Evolutionary conservation across 768 basidiomycete species (phyloP), one percentile per base, ranked within the genome.

Genomic region (Collybia sp.): DNA sequence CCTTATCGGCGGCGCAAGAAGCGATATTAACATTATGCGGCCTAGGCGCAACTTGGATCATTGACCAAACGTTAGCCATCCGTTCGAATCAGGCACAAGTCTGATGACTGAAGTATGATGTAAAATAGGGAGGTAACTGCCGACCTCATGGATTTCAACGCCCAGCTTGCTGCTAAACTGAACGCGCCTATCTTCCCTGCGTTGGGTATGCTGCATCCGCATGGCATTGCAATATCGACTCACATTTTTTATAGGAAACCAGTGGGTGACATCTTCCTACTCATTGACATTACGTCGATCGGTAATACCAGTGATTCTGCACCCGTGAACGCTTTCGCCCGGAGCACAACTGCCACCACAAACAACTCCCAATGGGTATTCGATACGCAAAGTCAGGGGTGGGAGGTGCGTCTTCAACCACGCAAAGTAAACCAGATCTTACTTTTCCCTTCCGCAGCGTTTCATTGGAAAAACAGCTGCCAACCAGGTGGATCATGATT

Each of bases 261-360:
- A 77, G 73, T 77, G 45, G 47, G 72, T 62, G 17, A 30, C 17
- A 35, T n/a, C 15, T 42, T 12, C 12, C n/a, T 6, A n/a, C 8
- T 12, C 19, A 15, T 13, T 8, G 32, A 40, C 12, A 41, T 25
- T 33, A 25, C 31, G 34, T 1, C 4, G 37, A 12, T 25, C 15
- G 17, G 1, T 32, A 34, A 41, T 35, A 11, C 32, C 49, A 83
- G 81, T 53, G 82, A 84, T 51, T 64, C 68, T 16, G 72, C 77
- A 0, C 82, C 82, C 1, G 72, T 77, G 30, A 83, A 83, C 54
- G 63, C 59, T 47, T 84, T 82, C 63, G 79, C 81, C 12, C 70
- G 76, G 25, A 68, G 68, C 38, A 77, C 75, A 6, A 63, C 65
- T 6, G 54, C 56, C 3, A 59, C 48, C 2, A 61, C 60, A 3